Percentiles rank a stretch among this genome's conserved stretches.
These are phyloP conservation scores for Spongospora subterranea DNA, from an alignment of 208 protist species.

Conservation along the genomic window DNA sequence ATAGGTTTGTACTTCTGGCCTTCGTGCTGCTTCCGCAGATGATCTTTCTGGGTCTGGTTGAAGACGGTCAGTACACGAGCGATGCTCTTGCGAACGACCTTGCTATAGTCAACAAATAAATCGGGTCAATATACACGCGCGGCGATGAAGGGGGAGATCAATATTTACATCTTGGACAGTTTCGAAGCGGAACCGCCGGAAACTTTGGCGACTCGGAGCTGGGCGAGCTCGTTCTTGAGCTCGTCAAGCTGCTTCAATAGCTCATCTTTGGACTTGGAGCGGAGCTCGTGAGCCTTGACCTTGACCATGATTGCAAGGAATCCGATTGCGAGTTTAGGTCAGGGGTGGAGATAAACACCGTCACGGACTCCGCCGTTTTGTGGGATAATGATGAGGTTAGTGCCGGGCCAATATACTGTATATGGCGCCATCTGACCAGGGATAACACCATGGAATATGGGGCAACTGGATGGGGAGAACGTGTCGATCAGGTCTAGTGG, in stretches of 20 bases:
- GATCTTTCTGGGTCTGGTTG: slow-evolving; percentile 88
- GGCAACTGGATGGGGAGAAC: no score
- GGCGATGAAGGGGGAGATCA: no score
- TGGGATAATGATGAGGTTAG: background rate
- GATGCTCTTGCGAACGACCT: slow-evolving; percentile 91
- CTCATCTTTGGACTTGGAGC: slow-evolving; percentile 92
- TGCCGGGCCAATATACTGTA: background rate
- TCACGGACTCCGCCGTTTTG: slow-evolving; percentile 41
- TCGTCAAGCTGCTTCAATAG: slow-evolving; percentile 93
- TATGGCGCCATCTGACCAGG: background rate
- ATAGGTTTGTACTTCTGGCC: slow-evolving; percentile 82
- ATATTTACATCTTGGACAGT: slow-evolving; percentile 85
- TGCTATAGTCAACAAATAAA: slow-evolving; percentile 69
- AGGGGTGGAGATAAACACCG: background rate
- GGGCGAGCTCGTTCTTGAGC: slow-evolving; percentile 95
- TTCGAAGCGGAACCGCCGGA: slow-evolving; percentile 85
- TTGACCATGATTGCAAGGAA: background rate
- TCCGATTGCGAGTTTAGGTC: background rate
- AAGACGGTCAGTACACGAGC: slow-evolving; percentile 95
- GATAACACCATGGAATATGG: no score
- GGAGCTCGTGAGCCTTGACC: slow-evolving; percentile 84
- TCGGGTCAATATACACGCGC: background rate
- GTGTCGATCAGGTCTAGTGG: no score
- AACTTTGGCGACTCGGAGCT: slow-evolving; percentile 93
- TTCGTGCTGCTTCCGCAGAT: slow-evolving; percentile 90